A percentile compares a stretch with the other conserved stretches of the same genome.
Conservation (phyloP, 768 basidiomycete species). For the Chlorophyllum brunneum region DNA sequence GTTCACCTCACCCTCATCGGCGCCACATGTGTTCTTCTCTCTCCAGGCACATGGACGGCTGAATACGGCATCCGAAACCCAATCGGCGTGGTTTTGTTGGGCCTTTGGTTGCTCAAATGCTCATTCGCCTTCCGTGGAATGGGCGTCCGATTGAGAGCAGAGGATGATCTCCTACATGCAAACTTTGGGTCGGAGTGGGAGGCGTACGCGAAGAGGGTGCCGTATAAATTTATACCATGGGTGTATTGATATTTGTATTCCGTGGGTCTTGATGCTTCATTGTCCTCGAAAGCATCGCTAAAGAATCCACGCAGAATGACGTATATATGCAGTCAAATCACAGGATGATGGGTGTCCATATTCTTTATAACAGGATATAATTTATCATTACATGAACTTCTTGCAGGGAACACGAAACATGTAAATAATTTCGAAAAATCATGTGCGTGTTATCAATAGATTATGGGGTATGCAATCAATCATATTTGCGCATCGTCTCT, state of each 20-base stretch:
- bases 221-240: constrained; percentile 36
- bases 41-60: constrained; percentile 31
- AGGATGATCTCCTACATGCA: constrained; percentile 32
- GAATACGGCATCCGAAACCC: constrained; percentile 20
- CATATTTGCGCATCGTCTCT: constrained; percentile 29
- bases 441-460: constrained; percentile 3
- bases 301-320: not conserved
- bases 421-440: not conserved
- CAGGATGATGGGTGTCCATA: too few species aligned
- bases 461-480: constrained; percentile 15
- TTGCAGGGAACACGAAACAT: not conserved
- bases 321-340: too few species aligned
- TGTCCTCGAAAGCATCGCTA: not conserved
- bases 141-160: constrained; percentile 26
- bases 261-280: not conserved
- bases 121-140: constrained; percentile 31
- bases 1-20: constrained; percentile 33
- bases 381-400: not conserved
- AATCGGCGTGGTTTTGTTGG: constrained; percentile 19
- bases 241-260: constrained; percentile 18
- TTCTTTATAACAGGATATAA: too few species aligned
- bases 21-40: constrained; percentile 26
- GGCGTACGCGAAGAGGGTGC: constrained; percentile 32
- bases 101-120: constrained; percentile 31
- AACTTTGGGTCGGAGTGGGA: constrained; percentile 34